A percentile compares a stretch with the other conserved stretches of the same genome.
Conservation (phyloP, 352 stramenopile genomes). For the Pythium sp. region DNA sequence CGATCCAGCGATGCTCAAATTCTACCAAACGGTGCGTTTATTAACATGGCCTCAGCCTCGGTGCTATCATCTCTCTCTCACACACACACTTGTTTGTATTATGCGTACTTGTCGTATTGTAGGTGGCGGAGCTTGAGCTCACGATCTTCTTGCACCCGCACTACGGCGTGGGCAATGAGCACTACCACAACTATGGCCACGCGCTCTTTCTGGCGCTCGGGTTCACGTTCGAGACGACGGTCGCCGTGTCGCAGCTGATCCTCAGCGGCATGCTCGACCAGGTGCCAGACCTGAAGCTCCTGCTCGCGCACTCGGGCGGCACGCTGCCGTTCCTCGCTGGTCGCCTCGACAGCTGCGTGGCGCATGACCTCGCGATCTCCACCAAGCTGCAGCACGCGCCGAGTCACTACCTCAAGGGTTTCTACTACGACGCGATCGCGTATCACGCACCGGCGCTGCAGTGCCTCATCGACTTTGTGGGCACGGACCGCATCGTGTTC, state of each 20-base stretch:
- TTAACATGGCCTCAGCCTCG: background rate
- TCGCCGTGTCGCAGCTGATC: constrained; percentile 54
- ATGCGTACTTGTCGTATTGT: background rate
- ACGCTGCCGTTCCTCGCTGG: constrained; percentile 60
- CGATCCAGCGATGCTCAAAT: constrained; percentile 47
- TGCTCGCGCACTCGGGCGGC: constrained; percentile 62
- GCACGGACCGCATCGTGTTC: constrained; percentile 51
- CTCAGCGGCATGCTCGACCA: constrained; percentile 52
- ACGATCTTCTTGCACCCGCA: constrained; percentile 69
- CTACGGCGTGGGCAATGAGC: constrained; percentile 62
- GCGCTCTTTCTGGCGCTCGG: constrained; percentile 55
- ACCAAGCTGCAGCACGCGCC: constrained; percentile 39
- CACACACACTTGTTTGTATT: background rate
- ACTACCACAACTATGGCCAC: constrained; percentile 55
- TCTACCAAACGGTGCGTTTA: constrained; percentile 38
- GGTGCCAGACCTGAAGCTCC: constrained; percentile 41
- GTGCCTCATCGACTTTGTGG: constrained; percentile 55
- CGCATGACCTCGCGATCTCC: constrained; percentile 42
- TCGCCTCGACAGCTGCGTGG: constrained; percentile 58
- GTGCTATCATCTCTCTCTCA: background rate
- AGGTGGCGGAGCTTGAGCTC: constrained; percentile 33
- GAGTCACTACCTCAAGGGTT: constrained; percentile 50
- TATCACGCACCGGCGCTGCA: constrained; percentile 53
- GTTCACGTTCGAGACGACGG: constrained; percentile 71
- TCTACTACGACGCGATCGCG: constrained; percentile 64